Conservation (phyloP, 1,284 basidiomycete genomes). For the Heterobasidion occidentale region DNA sequence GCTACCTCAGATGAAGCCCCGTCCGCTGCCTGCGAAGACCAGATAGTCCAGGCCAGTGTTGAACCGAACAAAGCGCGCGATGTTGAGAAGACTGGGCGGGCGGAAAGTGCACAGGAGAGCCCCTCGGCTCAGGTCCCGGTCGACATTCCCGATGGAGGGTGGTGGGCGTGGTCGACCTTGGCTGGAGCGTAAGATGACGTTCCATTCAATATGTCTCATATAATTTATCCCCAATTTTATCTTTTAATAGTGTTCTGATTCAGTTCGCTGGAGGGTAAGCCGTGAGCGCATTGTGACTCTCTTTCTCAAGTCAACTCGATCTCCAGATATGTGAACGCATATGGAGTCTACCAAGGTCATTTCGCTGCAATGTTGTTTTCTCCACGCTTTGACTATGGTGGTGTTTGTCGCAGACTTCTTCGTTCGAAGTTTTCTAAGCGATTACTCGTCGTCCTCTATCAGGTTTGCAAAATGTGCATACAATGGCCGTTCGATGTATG, state of each 20-base stretch:
- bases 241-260: neutral
- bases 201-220: no score
- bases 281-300: no score
- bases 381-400: neutral
- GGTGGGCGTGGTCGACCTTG: neutral
- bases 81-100: no score
- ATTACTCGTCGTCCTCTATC: neutral
- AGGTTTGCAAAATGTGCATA: neutral
- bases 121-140: neutral
- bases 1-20: no score
- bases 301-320: neutral
- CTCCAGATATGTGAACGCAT: neutral
- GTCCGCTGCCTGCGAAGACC: no score
- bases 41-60: no score
- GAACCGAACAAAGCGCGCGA: no score
- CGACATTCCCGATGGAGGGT: neutral
- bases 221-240: neutral
- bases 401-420: neutral
- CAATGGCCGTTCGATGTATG: neutral
- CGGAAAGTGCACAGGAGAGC: no score
- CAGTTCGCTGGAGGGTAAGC: neutral
- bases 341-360: neutral
- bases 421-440: neutral
- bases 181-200: neutral
- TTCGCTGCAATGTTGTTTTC: neutral